Evolutionary conservation across 805 yeast species (phyloP).

Genomic region (Candida germanica): DNA sequence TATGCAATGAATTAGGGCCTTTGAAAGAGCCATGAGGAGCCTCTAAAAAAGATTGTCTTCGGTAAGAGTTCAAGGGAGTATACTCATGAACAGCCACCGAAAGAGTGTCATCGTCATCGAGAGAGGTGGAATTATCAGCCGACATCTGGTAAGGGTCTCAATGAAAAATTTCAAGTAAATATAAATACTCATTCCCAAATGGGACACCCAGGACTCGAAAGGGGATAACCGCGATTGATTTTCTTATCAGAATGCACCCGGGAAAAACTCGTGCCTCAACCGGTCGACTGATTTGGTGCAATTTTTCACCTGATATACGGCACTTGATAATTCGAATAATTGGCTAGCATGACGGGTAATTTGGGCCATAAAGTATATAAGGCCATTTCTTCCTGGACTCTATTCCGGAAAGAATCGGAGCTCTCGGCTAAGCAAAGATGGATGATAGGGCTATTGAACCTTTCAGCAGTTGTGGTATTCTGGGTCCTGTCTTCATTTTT

Average conservation of each 20-base stretch:
- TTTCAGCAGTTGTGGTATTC: constrained; percentile 71
- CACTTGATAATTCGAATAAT: too few relatives aligned
- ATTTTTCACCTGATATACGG: too few relatives aligned
- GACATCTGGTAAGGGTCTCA: too few relatives aligned
- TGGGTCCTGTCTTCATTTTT: constrained; percentile 93
- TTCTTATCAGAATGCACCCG: too few relatives aligned
- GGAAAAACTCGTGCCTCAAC: too few relatives aligned
- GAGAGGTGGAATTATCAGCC: constrained; percentile 1
- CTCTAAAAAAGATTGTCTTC: constrained; percentile 25
- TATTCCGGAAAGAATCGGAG: constrained; percentile 11
- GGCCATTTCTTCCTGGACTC: not conserved
- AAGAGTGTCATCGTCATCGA: constrained; percentile 2
- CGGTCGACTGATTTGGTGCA: too few relatives aligned
- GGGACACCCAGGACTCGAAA: too few relatives aligned
- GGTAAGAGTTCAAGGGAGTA: constrained; percentile 13
- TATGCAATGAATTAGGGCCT: constrained; percentile 66
- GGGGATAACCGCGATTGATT: too few relatives aligned
- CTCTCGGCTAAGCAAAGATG: constrained; percentile 43
- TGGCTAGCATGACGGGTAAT: too few relatives aligned
- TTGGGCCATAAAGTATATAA: too few relatives aligned
- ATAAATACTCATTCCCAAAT: too few relatives aligned
- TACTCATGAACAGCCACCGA: constrained; percentile 22
- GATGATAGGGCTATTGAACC: constrained; percentile 73
- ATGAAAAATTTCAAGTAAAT: too few relatives aligned
- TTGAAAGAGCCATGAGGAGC: constrained; percentile 53